Evolutionary conservation across 2,329 filamentous ascomycete species (phyloP), one percentile per base, ranked within the genome.

Genomic region (Monosporascus cannonballus): DNA sequence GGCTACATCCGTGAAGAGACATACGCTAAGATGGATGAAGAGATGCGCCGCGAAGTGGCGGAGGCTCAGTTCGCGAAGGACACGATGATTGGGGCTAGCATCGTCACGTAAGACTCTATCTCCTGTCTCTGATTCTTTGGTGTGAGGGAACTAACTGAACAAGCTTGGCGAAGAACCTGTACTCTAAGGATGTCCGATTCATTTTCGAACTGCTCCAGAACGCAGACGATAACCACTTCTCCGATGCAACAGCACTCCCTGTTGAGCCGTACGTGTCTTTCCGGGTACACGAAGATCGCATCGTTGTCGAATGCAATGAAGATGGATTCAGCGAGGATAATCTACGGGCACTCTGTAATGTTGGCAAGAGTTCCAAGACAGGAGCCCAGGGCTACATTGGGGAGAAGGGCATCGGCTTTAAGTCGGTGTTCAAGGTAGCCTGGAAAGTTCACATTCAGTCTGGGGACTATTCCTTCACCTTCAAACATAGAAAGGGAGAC

Each of bases 141-240:
- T 30, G 9, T 1, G 3, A 18, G 20, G 9, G 11, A 36, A 37
- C 4, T 5, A 14, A n/a, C 17, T 14, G 24, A 15, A n/a, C 30
- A 42, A 76, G 74, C 9, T 54, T 76, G 18, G 70, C 71, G 1
- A 67, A 66, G 38, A 71, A 76, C 34, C 59, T 78, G 0, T 76
- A 77, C 54, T 63, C 67, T 0, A 75, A 66, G 46, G 67, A 71
- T 6, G 68, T 74, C 0, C 69, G 74, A 36, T 81, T 80, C 56
- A 62, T 81, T 1, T 75, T 78, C 36, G 78, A 81, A 59, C 59
- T 82, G 1, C 68, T 81, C 0, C 78, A 80, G 54, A 82, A 81
- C 58, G 76, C 76, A 4, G 78, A 82, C 45, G 77, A 80, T 60
- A 79, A 78, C 52, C 50, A 54, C 11, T 80, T 74, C 56, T 52